Evolutionary conservation across 1,284 basidiomycete genomes (phyloP).

Genomic region (Abortiporus biennis): DNA sequence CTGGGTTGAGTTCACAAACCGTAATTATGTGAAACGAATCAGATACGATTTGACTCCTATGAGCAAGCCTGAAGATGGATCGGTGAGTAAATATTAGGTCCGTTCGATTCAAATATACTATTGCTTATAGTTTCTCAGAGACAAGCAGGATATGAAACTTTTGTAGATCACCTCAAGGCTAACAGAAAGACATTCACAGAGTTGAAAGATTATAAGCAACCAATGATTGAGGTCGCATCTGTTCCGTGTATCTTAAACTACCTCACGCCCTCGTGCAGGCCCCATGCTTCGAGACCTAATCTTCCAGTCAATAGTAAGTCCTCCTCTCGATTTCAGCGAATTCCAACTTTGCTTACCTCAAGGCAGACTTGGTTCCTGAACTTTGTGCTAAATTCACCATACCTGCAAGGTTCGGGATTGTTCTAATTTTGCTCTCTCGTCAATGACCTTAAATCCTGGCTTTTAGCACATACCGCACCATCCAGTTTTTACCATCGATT

Average conservation of each 20-base stretch:
- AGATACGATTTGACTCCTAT: conserved; percentile 65
- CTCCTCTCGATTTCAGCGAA: conserved; percentile 2
- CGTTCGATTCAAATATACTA: not conserved
- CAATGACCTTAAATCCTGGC: not conserved
- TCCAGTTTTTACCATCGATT: conserved; percentile 66
- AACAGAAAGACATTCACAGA: conserved; percentile 55
- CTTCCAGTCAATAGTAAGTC: conserved; percentile 48
- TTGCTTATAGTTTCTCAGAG: conserved; percentile 34
- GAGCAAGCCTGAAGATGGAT: conserved; percentile 60
- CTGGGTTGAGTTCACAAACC: conserved; percentile 68
- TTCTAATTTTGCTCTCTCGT: not conserved
- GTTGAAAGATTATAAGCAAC: conserved; percentile 56
- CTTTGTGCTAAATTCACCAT: conserved; percentile 65
- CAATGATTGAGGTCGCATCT: conserved; percentile 61
- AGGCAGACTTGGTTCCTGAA: conserved; percentile 72
- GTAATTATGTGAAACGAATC: conserved; percentile 50
- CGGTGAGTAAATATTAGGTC: conserved; percentile 35
- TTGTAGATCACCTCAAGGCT: conserved; percentile 60
- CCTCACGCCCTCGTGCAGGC: conserved; percentile 39
- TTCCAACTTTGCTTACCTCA: conserved; percentile 5
- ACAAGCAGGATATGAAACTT: conserved; percentile 47
- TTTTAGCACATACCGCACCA: conserved; percentile 56
- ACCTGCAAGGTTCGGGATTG: conserved; percentile 54
- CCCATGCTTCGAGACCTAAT: conserved; percentile 31
- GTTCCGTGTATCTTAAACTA: conserved; percentile 47